These are phyloP conservation scores for Cicer chorassanicum DNA, from an alignment of 306 rosid genomes.

Conservation along the genomic window DNA sequence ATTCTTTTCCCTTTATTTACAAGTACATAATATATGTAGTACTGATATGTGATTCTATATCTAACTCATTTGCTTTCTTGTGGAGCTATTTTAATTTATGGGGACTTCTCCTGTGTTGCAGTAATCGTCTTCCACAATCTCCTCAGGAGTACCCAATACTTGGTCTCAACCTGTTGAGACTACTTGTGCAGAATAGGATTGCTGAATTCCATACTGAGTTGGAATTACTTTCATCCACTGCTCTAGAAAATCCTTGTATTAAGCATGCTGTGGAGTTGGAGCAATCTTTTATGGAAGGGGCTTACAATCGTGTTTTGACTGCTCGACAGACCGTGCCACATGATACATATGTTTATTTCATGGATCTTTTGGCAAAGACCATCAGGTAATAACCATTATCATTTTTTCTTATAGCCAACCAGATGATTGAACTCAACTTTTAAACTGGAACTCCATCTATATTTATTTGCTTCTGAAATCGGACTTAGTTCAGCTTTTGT, in stretches of 20 bases:
- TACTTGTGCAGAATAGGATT: conserved; percentile 95
- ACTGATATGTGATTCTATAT: neutral
- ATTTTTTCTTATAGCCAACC: conserved; percentile 1
- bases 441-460: conserved; percentile 15
- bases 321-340: conserved; percentile 61
- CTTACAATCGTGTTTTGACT: conserved; percentile 84
- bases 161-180: conserved; percentile 96
- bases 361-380: conserved; percentile 98
- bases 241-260: conserved; percentile 89
- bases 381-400: conserved; percentile 65
- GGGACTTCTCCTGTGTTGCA: conserved; percentile 50
- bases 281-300: conserved; percentile 99
- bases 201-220: conserved; percentile 97
- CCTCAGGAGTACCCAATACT: conserved; percentile 85
- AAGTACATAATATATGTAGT: neutral
- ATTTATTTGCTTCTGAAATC: conserved; percentile 20
- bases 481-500: conserved; percentile 3
- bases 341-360: conserved; percentile 83
- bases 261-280: conserved; percentile 97
- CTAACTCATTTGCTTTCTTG: conserved; percentile 2
- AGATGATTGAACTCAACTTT: conserved; percentile 15
- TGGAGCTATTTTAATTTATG: conserved; percentile 7
- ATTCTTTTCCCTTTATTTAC: conserved; percentile 6
- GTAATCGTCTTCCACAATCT: conserved; percentile 80
- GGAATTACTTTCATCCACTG: conserved; percentile 80